Base-by-base conservation (phyloP, 2,329 filamentous ascomycete species). In the Colletotrichum tropicicola region DNA sequence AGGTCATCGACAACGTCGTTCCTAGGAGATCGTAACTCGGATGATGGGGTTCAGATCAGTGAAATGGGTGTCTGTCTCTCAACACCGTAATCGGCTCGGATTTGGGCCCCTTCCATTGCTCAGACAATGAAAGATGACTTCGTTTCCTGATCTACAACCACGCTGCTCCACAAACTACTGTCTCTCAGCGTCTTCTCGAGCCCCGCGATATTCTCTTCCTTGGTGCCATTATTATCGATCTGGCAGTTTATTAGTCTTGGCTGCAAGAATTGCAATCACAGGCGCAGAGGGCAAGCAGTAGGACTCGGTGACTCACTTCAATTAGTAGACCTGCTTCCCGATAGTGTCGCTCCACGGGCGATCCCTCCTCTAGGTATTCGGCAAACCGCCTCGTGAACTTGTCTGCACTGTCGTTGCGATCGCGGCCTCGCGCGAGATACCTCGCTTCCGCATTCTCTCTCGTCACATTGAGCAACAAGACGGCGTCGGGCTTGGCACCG, bases 211-310 rank as follows among this genome's bases (percentile, higher is more conserved):
- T 54, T 54, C n/a, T 54, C 23, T 30, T 54, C 51, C 37, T 54
- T 54, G 9, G 51, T 30, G 15, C 51, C 51, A 39, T 54, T 54
- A 13, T 54, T 43, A 30, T 54, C 51, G 37, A 54, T 28, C 51
- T 54, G 25, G 0, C 27, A 28, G 6, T 28, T 15, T 19, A 13
- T 54, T 19, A 54, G 51, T 21, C 8, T 19, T 25, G 1, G 0
- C 13, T 28, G 4, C 32, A 6, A 43, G 6, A 17, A 15, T 19
- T 43, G 6, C 13, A 30, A 8, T 27, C 37, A 21, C n/a, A n/a
- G n/a, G n/a, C n/a, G n/a, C n/a, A n/a, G n/a, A n/a, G n/a, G n/a
- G n/a, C 13, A 43, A 17, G n/a, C 7, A 15, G 37, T 3, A 28
- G 2, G 12, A 54, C 51, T 43, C 51, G 43, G 25, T 1, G 12